Evolutionary conservation across 1,284 basidiomycete species (phyloP).

Genomic region (Fistulina hepatica): DNA sequence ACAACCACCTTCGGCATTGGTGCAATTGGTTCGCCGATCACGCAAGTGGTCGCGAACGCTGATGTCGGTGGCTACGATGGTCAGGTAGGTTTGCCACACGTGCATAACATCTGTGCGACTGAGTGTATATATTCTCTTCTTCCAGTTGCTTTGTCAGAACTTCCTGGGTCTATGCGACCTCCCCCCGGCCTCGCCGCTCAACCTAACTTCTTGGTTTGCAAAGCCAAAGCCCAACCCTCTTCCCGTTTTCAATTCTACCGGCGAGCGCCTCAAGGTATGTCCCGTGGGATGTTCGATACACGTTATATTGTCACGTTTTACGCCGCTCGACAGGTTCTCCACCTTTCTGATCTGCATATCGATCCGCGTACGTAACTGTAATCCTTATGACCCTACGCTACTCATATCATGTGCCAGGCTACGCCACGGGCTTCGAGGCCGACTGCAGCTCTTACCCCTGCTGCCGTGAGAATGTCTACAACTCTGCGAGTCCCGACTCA

Average conservation of each 20-base stretch:
- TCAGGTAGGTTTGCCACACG: constrained; percentile 29
- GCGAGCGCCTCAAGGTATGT: constrained; percentile 55
- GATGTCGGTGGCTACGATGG: constrained; percentile 50
- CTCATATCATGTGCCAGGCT: constrained; percentile 25
- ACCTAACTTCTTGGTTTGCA: constrained; percentile 46
- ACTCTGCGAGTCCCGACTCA: constrained; percentile 37
- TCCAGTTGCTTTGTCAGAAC: constrained; percentile 43
- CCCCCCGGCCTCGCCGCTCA: constrained; percentile 39
- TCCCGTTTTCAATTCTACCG: constrained; percentile 41
- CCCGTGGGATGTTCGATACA: too few species aligned
- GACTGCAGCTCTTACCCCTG: constrained; percentile 67
- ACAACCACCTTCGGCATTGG: constrained; percentile 30
- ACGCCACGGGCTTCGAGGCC: constrained; percentile 61
- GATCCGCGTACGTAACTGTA: constrained; percentile 64
- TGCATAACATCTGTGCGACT: neutral
- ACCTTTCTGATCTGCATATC: constrained; percentile 70
- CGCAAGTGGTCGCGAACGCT: constrained; percentile 50
- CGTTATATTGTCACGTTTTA: too few species aligned
- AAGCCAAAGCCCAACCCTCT: constrained; percentile 63
- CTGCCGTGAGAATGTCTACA: constrained; percentile 52
- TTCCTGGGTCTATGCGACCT: constrained; percentile 42
- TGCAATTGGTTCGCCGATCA: constrained; percentile 38
- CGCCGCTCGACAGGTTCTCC: too few species aligned
- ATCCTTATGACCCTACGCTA: constrained; percentile 12
- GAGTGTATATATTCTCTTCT: neutral